Evolutionary conservation across 345 rosid species (phyloP), one percentile per base, ranked within the genome.

Genomic region (Rhizophora apiculata): DNA sequence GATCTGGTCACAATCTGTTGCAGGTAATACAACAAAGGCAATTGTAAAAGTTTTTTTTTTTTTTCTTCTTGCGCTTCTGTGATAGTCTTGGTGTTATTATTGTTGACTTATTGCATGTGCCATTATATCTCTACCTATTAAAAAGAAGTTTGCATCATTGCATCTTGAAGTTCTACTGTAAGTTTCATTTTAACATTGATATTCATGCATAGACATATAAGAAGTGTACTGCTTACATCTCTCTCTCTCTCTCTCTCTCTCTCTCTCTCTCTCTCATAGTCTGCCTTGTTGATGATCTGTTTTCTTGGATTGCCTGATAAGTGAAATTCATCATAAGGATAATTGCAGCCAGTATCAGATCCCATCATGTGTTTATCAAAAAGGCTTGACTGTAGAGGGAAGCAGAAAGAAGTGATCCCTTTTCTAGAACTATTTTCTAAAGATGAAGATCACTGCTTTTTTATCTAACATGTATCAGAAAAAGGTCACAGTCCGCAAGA

Each of bases 21-120:
- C 90, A 87, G 93, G 96, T 90, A 78, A 64, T 48, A 66, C 51
- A 13, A 2, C 21, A 8, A 20, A 16, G 21, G 15, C 1, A 21
- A 49, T 13, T 34, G 26, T 26, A 32, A 2, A 8, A 10, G 22
- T 20, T 52, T 24, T 32, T 8, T 52, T 24, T 32, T 8, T 63
- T 62, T 62, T 70, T 5, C 9, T 19, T 27, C 49, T 29, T 31
- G 16, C 15, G 10, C 49, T 43, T 31, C 18, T 22, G 26, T 54
- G 67, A 30, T 24, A 4, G 49, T 43, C 49, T 43, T 43, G 49
- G 49, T 43, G 49, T 43, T 43, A 43, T 13, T 43, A 9, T 43
- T 13, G 49, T 11, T 43, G 49, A 43, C 49, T 43, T 43, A 19
- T 13, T 43, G 49, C 18, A 43, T 43, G 49, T 43, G 18, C 49